Percentiles rank a stretch among this genome's conserved stretches.
Conservation (phyloP, 1,284 basidiomycete species). For the Cutaneotrichosporon cutaneum region DNA sequence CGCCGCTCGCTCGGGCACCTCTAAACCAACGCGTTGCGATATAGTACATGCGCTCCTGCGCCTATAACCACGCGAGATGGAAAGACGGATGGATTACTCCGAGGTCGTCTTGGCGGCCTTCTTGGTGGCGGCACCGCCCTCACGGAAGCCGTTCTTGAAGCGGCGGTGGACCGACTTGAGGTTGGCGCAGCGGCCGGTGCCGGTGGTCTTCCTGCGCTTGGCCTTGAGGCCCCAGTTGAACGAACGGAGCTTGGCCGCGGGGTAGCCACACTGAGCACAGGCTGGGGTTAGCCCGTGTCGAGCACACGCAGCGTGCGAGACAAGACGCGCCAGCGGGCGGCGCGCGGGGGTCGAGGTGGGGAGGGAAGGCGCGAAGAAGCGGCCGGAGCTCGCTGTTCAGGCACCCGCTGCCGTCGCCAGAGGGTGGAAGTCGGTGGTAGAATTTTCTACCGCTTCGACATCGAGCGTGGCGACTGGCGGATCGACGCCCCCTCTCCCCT, state of each 20-base stretch:
- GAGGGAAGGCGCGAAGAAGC: no score
- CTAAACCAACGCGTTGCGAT: conserved; percentile 8
- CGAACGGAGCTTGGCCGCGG: conserved; percentile 89
- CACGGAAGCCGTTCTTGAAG: conserved; percentile 94
- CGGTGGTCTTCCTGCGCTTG: conserved; percentile 96
- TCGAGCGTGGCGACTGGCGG: neutral
- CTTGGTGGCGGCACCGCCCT: conserved; percentile 62
- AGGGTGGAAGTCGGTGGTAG: no score
- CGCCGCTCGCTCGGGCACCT: no score
- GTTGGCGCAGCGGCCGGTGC: conserved; percentile 93
- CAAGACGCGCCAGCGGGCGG: neutral
- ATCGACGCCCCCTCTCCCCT: neutral
- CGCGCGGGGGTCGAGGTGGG: neutral
- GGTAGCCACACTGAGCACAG: conserved; percentile 95
- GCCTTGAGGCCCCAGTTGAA: conserved; percentile 99
- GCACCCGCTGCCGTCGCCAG: no score
- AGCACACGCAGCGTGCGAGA: neutral
- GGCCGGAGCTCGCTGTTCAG: no score
- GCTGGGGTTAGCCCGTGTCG: conserved; percentile 56
- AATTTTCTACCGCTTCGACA: no score
- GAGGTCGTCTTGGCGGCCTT: neutral
- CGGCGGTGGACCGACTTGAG: conserved; percentile 86
- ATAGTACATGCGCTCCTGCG: conserved; percentile 9
- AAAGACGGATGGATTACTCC: neutral
- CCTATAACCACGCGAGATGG: conserved; percentile 8